Percentiles rank a stretch among this genome's conserved stretches.
Conservation (phyloP, 768 basidiomycete species). For the Boletus pseudopeckii region DNA sequence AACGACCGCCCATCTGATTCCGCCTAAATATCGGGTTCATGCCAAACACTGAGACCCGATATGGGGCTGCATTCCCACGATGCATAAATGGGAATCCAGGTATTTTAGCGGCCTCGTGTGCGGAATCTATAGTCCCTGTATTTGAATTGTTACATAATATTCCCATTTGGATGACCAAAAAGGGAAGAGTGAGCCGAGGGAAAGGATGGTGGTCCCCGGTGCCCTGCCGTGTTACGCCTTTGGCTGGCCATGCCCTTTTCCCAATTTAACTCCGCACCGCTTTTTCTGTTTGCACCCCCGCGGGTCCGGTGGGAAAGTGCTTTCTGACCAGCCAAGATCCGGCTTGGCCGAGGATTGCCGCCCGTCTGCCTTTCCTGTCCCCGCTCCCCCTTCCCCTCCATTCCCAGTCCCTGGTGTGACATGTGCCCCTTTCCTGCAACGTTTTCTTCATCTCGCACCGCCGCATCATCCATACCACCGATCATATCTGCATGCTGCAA, state of each 20-base stretch:
- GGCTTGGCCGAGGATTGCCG: conserved; percentile 24
- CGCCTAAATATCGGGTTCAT: conserved; percentile 31
- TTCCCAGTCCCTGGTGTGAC: conserved; percentile 15
- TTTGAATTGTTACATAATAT: conserved; percentile 30
- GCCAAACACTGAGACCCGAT: conserved; percentile 9
- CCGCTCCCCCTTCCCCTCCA: no score
- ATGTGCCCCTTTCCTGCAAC: conserved; percentile 26
- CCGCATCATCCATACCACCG: conserved; percentile 20
- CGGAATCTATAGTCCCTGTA: conserved; percentile 33
- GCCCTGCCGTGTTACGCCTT: conserved; percentile 22
- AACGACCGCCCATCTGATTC: conserved; percentile 27
- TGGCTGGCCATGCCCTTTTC: conserved; percentile 18
- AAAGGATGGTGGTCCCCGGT: conserved; percentile 23
- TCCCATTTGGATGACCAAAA: conserved; percentile 16
- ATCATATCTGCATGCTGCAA: conserved; percentile 22
- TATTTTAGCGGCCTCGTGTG: conserved; percentile 32
- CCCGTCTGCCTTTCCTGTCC: no score
- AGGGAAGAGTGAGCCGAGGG: conserved; percentile 5
- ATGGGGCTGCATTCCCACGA: conserved; percentile 4
- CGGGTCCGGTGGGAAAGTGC: conserved; percentile 21
- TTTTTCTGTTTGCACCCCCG: conserved; percentile 17
- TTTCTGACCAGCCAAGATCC: conserved; percentile 20
- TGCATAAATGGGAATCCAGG: conserved; percentile 15
- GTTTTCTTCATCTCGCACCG: conserved; percentile 34
- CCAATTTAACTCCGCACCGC: conserved; percentile 23